Percentiles rank a stretch among this genome's conserved stretches.
phyloP scores from a whole-genome alignment of 2,329 filamentous ascomycete genomes.

The Trichoderma semiorbis region DNA sequence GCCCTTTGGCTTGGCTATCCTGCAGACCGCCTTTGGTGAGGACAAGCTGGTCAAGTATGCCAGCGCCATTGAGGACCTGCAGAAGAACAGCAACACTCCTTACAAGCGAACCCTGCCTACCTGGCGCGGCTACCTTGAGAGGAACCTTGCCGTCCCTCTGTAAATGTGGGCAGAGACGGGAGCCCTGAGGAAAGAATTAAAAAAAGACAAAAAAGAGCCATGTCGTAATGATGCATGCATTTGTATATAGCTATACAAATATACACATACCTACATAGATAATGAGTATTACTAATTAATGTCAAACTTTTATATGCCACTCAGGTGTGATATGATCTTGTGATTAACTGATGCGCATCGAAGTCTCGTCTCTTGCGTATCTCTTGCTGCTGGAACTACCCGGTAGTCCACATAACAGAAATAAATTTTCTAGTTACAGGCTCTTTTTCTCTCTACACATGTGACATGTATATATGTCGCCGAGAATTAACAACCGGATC shows the following conservation, averaged over 20 bases:
- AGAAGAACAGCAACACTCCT: conserved; percentile 38
- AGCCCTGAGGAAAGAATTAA: neutral
- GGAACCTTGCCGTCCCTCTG: conserved; percentile 42
- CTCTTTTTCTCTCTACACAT: neutral
- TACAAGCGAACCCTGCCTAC: conserved; percentile 48
- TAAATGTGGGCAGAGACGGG: conserved; percentile 9
- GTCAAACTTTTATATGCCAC: neutral
- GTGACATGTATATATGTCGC: neutral
- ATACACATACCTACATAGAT: conserved; percentile 10
- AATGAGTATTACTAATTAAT: conserved; percentile 2
- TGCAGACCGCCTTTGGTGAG: conserved; percentile 61
- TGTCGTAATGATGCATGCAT: conserved; percentile 2
- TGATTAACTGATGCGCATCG: neutral
- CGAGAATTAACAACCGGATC: too few relatives aligned
- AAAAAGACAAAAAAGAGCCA: neutral
- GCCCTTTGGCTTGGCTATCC: conserved; percentile 58
- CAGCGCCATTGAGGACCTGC: conserved; percentile 61
- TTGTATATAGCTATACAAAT: conserved; percentile 14
- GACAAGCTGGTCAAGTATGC: conserved; percentile 55
- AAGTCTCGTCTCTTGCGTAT: too few relatives aligned
- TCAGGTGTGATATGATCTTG: too few relatives aligned
- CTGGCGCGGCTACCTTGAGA: conserved; percentile 50
- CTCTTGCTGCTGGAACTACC: neutral
- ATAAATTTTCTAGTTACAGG: neutral
- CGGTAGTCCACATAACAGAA: neutral